Evolutionary conservation across 768 basidiomycete species (phyloP), one percentile per base, ranked within the genome.

Genomic region (Cytidiella melzeri): DNA sequence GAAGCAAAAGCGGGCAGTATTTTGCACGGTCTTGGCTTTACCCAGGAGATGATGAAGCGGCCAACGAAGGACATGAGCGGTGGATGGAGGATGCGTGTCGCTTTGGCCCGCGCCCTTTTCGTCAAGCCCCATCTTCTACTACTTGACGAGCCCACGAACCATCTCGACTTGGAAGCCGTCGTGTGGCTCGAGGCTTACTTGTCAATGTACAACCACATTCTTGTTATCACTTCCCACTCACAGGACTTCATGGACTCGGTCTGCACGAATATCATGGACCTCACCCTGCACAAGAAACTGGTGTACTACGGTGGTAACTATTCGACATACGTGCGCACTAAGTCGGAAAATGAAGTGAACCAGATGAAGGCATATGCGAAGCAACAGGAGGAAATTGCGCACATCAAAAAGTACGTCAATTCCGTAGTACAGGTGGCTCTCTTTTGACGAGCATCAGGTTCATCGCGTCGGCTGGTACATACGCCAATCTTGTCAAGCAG

Each of bases 281-380:
- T 97, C 51, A 94, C 92, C 55, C 64, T 73, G 58, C 87, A 87
- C 75, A 96, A 95, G 77, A 94, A 92, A 66, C 75, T 97, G 48
- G 74, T 89, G 36, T 96, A 96, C 68, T 97, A 97, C 69, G 82
- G 83, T 54, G 95, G 94, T 72, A 97, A 97, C 69, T 97, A 96
- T 73, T 77, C 92, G 43, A 92, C 89, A n/a, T 97, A 92, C 70
- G 94, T 97, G 57, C 84, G 92, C 64, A 98, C 95, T 50, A 94
- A 87, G 77, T 61, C 72, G 59, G 95, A 99, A 77, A 99, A 99
- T 74, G 95, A 99, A 74, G 86, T 93, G 64, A 99, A 98, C 69
- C 93, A 96, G 73, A 96, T 97, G 93, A 99, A 99, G 77, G 96
- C 95, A 45, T 99, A 97, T 69, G 63, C 83, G 60, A 99, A 99